Percentiles rank a stretch among this genome's conserved stretches.
These are phyloP conservation scores for Leptoxyphium fumago DNA, from an alignment of 2,329 filamentous ascomycete genomes.

Conservation along the genomic window DNA sequence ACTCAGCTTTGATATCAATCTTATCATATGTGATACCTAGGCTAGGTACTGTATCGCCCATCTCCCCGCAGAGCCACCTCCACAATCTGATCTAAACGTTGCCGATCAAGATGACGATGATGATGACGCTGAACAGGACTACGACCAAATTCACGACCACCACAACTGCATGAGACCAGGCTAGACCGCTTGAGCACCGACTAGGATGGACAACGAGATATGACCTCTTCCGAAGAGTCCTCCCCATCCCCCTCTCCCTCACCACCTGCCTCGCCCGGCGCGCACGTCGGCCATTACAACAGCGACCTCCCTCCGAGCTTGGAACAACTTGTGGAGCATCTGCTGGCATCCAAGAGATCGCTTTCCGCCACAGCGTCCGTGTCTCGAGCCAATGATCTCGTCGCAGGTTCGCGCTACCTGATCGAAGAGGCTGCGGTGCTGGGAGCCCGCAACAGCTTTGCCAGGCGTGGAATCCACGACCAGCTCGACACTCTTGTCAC, in stretches of 20 bases:
- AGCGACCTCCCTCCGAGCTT: slow-evolving; percentile 30
- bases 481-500: slow-evolving; percentile 29
- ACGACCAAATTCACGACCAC: too few relatives aligned
- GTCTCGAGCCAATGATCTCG: slow-evolving; percentile 73
- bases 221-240: background rate
- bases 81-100: too few relatives aligned
- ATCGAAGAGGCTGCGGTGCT: slow-evolving; percentile 69
- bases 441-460: slow-evolving; percentile 34
- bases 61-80: too few relatives aligned
- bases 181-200: too few relatives aligned
- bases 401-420: slow-evolving; percentile 57
- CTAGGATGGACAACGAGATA: background rate
- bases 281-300: slow-evolving; percentile 25
- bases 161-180: too few relatives aligned
- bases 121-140: too few relatives aligned
- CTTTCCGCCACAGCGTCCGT: slow-evolving; percentile 72
- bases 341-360: slow-evolving; percentile 76
- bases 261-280: slow-evolving; percentile 23
- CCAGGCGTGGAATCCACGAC: slow-evolving; percentile 27
- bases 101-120: too few relatives aligned
- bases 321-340: slow-evolving; percentile 67
- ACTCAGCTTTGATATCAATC: too few relatives aligned
- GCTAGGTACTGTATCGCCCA: too few relatives aligned
- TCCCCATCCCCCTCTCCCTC: slow-evolving; percentile 13
- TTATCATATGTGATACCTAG: too few relatives aligned